Evolutionary conservation across 169 alveolate species (phyloP).

Genomic region (Cryptosporidium muris): DNA sequence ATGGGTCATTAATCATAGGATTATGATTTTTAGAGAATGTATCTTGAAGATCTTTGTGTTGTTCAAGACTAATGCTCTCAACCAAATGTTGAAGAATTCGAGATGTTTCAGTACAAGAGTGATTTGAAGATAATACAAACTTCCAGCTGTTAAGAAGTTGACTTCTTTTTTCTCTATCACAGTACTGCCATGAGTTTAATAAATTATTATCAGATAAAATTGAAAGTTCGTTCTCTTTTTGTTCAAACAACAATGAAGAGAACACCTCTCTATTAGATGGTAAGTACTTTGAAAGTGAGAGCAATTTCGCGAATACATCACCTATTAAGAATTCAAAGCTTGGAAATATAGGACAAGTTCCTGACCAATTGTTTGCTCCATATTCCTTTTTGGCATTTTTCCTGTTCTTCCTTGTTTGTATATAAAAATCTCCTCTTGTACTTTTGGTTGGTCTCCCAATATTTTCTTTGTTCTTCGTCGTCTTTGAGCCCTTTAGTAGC

Average conservation of each 20-base stretch:
- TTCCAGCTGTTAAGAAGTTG: slow-evolving; percentile 16
- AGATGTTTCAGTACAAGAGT: slow-evolving; percentile 14
- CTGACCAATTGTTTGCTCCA: slow-evolving; percentile 49
- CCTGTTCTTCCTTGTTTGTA: slow-evolving; percentile 16
- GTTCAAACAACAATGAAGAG: slow-evolving; percentile 1
- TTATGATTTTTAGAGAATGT: too few species aligned
- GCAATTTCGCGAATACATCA: neutral
- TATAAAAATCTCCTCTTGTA: slow-evolving; percentile 45
- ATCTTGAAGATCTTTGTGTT: too few species aligned
- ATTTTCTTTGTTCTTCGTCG: slow-evolving; percentile 2
- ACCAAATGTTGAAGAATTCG: neutral
- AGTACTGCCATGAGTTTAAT: slow-evolving; percentile 29
- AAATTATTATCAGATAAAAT: neutral
- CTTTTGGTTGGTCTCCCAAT: slow-evolving; percentile 28
- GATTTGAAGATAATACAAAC: slow-evolving; percentile 3
- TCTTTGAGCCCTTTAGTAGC: neutral
- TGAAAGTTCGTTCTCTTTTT: neutral
- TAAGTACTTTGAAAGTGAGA: slow-evolving; percentile 26
- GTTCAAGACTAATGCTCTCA: neutral
- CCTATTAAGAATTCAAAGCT: neutral
- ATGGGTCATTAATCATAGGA: too few species aligned
- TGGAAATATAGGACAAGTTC: slow-evolving; percentile 13
- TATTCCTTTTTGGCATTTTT: slow-evolving; percentile 9
- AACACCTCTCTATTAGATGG: slow-evolving; percentile 62
- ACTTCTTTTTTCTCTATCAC: slow-evolving; percentile 13